Evolutionary conservation across 139 green algal species (phyloP), one percentile per base, ranked within the genome.

Genomic region (Auxenochlorella protothecoides): DNA sequence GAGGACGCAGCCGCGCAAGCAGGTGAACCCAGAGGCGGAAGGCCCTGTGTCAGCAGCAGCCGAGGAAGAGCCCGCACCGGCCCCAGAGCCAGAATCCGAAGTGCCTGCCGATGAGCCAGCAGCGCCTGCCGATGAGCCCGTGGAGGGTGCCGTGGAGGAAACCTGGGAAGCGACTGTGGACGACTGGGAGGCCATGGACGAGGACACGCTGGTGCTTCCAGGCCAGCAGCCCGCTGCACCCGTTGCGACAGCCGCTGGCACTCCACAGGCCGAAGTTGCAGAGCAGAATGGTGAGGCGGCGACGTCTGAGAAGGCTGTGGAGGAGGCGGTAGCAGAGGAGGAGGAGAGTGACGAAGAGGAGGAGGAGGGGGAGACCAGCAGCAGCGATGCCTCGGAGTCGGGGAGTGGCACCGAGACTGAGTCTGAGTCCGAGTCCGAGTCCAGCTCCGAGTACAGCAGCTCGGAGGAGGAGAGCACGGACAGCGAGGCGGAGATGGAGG

Each of bases 111-210:
- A 9, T 44, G 4, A 68, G 62, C 54, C 63, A 14, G 14, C 67
- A 9, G 55, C 8, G 52, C 72, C 12, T 56, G 54, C 16, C 13
- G 16, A 27, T n/a, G 10, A 56, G 54, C 53, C 27, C 5, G 27
- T 62, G 8, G 63, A 67, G 12, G 63, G 2, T n/a, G 12, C 27
- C 12, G 10, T 68, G 27, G 69, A 64, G 14, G 80, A 85, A 6
- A 79, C 60, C 59, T 84, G 79, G 79, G 79, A 84, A 56, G 78
- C 78, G 11, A 74, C 77, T 27, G 79, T 74, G 3, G 84, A 89
- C 9, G 80, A 89, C 68, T 92, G 87, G 87, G 87, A 92, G 63
- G 77, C 73, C 56, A 78, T 91, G 62, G 86, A 91, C 68, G 63
- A 82, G n/a, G 85, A 89, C 14, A 27, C 67, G 3, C 70, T 91